Evolutionary conservation across 352 stramenopile genomes (phyloP), one percentile per base, ranked within the genome.

Genomic region (Phytophthora cactorum): DNA sequence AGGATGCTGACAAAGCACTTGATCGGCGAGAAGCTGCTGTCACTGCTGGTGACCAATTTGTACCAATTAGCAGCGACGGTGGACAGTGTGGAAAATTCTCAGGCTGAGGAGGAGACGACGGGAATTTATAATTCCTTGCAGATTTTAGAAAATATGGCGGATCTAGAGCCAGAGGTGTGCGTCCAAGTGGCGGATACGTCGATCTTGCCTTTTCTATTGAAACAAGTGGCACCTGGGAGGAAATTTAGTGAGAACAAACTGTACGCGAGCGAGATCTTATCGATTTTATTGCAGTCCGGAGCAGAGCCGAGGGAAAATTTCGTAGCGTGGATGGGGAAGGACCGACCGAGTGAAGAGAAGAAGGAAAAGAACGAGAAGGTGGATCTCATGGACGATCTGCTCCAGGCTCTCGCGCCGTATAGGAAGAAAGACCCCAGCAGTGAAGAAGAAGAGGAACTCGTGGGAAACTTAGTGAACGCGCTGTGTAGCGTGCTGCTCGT

Each of bases 381-480:
- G 46, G 82, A 99, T 71, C 79, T 95, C 6, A 88, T 99, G 68
- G 96, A 99, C 72, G 74, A 85, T 14, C 70, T 99, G 7, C 74
- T 99, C 17, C 91, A 97, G 73, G 84, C 86, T 3, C 69, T 98
- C 44, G 92, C 92, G 15, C 71, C 78, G 39, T 98, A 96, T 76
- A 78, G 95, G 27, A 97, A 97, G 64, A 82, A 79, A 51, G 81
- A 97, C 52, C 91, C 95, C 1, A 49, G 46, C 25, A 80, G 44
- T 52, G 78, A 88, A 0, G 86, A 97, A 54, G 91, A 98, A 74
- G 88, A 97, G 55, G 96, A 98, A 72, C 88, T 95, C 15, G 78
- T 98, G 1, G 91, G 98, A 57, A 99, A 99, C 68, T 66, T 98
- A 14, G 94, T 98, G 67, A 88, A 97, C 65, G 60, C 80, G 36